Conservation (phyloP, 1,284 basidiomycete genomes). For the Marasmius tenuissimus region DNA sequence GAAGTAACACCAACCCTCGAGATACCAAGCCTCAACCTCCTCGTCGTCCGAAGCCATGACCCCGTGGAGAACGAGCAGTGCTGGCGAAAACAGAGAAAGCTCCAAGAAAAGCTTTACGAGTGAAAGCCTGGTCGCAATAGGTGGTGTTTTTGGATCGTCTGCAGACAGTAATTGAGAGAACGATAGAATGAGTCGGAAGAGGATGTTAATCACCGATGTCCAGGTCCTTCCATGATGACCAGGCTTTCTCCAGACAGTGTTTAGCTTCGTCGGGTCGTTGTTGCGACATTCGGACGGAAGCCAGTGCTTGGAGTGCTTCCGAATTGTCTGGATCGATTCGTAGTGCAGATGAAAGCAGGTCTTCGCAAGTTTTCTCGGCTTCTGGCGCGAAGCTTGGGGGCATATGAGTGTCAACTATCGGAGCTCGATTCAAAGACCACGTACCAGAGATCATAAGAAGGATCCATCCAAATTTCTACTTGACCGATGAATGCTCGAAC, state of each 20-base stretch:
- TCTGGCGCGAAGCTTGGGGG: slow-evolving; percentile 72
- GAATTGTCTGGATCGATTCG: slow-evolving; percentile 74
- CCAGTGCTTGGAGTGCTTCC: slow-evolving; percentile 81
- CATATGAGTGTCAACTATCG: slow-evolving; percentile 2
- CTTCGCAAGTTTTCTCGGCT: slow-evolving; percentile 81
- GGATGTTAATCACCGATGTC: slow-evolving; percentile 54
- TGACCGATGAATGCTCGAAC: slow-evolving; percentile 88
- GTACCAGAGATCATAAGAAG: slow-evolving; percentile 84
- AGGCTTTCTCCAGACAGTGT: slow-evolving; percentile 67
- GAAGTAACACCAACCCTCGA: slow-evolving; percentile 95
- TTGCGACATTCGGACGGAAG: slow-evolving; percentile 90
- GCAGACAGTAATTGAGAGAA: slow-evolving; percentile 1
- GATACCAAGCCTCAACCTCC: slow-evolving; percentile 90
- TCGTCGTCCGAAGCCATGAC: slow-evolving; percentile 85
- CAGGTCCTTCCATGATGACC: slow-evolving; percentile 73
- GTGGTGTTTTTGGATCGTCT: slow-evolving; percentile 76
- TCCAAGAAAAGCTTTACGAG: slow-evolving; percentile 88
- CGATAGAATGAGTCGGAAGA: neutral
- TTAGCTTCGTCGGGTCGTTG: slow-evolving; percentile 80
- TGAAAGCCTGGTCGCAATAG: slow-evolving; percentile 71
- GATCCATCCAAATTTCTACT: slow-evolving; percentile 97
- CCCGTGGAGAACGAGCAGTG: slow-evolving; percentile 77
- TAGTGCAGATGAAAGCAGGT: slow-evolving; percentile 73
- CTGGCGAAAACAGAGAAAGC: slow-evolving; percentile 66
- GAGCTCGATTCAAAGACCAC: slow-evolving; percentile 22